Evolutionary conservation across 192 early-diverging fungal genomes (phyloP).

Genomic region (Geosiphon pyriformis): DNA sequence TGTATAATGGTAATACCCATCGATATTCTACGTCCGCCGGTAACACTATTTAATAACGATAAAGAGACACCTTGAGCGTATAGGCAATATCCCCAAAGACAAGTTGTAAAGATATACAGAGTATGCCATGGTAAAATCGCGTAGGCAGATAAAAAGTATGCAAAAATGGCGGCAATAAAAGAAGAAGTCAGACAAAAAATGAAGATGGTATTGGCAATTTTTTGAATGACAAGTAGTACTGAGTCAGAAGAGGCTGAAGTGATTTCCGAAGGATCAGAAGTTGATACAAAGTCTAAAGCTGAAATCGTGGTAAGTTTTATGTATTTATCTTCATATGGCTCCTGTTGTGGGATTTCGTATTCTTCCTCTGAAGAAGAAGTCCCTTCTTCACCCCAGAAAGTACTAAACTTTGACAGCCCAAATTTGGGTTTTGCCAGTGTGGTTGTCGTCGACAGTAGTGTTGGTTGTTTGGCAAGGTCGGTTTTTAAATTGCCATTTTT

Average conservation of each 20-base stretch:
- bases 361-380: conserved; percentile 5
- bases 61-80: background rate
- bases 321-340: conserved; percentile 19
- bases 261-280: background rate
- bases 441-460: too few relatives aligned
- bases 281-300: conserved; percentile 6
- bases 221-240: background rate
- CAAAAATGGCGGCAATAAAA: background rate
- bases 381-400: too few relatives aligned
- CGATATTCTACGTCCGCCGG: background rate
- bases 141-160: background rate
- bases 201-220: background rate
- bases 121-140: background rate
- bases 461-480: too few relatives aligned
- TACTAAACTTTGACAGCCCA: too few relatives aligned
- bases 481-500: too few relatives aligned
- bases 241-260: background rate
- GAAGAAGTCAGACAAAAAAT: background rate
- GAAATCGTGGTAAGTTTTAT: conserved; percentile 5
- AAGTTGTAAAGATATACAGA: background rate
- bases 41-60: background rate
- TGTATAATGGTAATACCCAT: background rate
- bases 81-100: background rate
- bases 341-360: background rate
- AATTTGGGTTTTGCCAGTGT: too few relatives aligned